A percentile compares a stretch with the other conserved stretches of the same genome.
phyloP scores from a whole-genome alignment of 164 flowering plant species.

The Houttuynia cordata region DNA sequence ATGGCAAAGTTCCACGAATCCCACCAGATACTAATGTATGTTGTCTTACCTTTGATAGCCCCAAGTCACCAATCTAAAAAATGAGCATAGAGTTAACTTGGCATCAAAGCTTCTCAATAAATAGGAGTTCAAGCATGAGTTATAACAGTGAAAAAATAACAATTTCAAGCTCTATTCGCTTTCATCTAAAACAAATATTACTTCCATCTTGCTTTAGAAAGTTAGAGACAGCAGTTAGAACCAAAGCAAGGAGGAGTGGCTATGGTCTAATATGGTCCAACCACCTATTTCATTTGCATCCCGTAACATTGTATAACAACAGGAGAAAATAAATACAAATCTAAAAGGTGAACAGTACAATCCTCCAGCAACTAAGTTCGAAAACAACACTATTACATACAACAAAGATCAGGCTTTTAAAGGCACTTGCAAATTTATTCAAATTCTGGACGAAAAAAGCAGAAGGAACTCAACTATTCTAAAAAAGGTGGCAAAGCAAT shows the following conservation, averaged over 20 bases:
- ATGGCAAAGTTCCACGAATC: slow-evolving; percentile 93
- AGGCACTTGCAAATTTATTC: not conserved
- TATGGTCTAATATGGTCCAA: too few species aligned
- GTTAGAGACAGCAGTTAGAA: too few species aligned
- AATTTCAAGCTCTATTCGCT: too few species aligned
- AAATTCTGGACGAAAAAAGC: too few species aligned
- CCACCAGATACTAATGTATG: slow-evolving; percentile 95
- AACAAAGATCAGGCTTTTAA: not conserved
- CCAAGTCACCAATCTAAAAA: slow-evolving; percentile 87
- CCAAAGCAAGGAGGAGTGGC: too few species aligned
- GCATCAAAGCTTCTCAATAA: not conserved
- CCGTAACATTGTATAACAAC: too few species aligned
- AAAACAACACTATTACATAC: not conserved
- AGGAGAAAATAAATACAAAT: too few species aligned
- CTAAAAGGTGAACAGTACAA: not conserved
- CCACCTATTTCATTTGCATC: too few species aligned
- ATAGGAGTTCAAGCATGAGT: not conserved
- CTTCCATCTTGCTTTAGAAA: too few species aligned
- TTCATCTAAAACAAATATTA: too few species aligned
- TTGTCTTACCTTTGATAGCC: slow-evolving; percentile 86
- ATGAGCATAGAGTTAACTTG: not conserved
- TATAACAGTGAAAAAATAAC: too few species aligned
- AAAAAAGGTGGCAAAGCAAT: not conserved
- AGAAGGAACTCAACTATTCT: not conserved
- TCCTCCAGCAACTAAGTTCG: not conserved